phyloP scores from a whole-genome alignment of 2,329 filamentous ascomycete genomes.

The Lachnellula subtilissima region DNA sequence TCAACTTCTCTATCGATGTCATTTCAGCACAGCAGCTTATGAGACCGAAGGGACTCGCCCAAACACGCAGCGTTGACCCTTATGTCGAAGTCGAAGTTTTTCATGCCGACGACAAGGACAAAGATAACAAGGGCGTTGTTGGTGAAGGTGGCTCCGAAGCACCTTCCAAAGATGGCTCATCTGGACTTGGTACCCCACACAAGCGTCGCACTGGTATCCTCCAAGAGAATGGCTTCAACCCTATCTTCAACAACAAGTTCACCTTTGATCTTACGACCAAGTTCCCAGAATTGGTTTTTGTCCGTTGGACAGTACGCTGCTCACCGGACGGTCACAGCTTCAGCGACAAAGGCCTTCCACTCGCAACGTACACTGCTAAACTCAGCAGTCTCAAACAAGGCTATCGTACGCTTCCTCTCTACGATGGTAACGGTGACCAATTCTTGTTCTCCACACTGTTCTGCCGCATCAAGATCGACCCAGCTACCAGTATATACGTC shows the following conservation, averaged over 20 bases:
- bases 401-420: constrained; percentile 85
- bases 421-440: constrained; percentile 83
- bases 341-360: constrained; percentile 57
- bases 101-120: constrained; percentile 86
- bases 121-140: constrained; percentile 71
- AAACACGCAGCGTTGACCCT: constrained; percentile 75
- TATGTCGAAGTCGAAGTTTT: constrained; percentile 95
- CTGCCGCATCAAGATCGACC: constrained; percentile 71
- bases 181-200: constrained; percentile 66
- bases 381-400: constrained; percentile 84
- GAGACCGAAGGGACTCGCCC: constrained; percentile 67
- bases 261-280: constrained; percentile 85
- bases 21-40: constrained; percentile 95
- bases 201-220: constrained; percentile 76
- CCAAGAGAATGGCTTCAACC: constrained; percentile 88
- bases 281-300: constrained; percentile 87
- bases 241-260: constrained; percentile 75
- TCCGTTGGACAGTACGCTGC: constrained; percentile 88
- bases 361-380: constrained; percentile 91
- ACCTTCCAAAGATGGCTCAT: constrained; percentile 58
- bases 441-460: constrained; percentile 95
- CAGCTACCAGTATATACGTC: constrained; percentile 53
- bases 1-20: constrained; percentile 81
- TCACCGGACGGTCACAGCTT: constrained; percentile 70
- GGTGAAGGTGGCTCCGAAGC: constrained; percentile 63